These are phyloP conservation scores for Eucalyptus cloeziana DNA, from an alignment of 345 rosid genomes.

Conservation along the genomic window DNA sequence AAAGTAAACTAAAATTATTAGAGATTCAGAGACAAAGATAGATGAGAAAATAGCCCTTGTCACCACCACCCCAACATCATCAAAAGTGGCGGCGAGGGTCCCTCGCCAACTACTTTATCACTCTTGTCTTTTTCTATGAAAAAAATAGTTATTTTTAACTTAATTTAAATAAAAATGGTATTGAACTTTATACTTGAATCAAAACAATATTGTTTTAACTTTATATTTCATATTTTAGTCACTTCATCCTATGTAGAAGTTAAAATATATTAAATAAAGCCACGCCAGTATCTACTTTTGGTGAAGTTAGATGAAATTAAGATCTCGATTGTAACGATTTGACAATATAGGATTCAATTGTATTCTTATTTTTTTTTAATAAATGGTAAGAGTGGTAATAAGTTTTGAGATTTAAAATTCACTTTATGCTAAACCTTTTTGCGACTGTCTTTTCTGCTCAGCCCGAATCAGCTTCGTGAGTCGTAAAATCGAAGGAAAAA, in stretches of 20 bases:
- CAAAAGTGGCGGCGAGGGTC: not conserved
- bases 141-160: not conserved
- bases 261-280: too few relatives aligned
- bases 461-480: not conserved
- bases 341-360: too few relatives aligned
- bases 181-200: not conserved
- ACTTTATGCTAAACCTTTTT: not conserved
- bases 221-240: not conserved
- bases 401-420: not conserved
- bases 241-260: too few relatives aligned
- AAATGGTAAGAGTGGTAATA: not conserved
- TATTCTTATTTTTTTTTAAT: too few relatives aligned
- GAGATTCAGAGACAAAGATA: not conserved
- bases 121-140: not conserved
- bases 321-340: accelerated
- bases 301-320: not conserved
- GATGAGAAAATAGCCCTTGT: not conserved
- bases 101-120: not conserved
- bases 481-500: not conserved
- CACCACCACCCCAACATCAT: too few relatives aligned
- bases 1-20: too few relatives aligned
- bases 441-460: not conserved
- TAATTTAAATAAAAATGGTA: not conserved
- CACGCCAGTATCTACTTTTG: not conserved
- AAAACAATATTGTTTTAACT: not conserved